phyloP scores from a whole-genome alignment of 202 grass and related monocot genomes.

The Musa balbisiana region DNA sequence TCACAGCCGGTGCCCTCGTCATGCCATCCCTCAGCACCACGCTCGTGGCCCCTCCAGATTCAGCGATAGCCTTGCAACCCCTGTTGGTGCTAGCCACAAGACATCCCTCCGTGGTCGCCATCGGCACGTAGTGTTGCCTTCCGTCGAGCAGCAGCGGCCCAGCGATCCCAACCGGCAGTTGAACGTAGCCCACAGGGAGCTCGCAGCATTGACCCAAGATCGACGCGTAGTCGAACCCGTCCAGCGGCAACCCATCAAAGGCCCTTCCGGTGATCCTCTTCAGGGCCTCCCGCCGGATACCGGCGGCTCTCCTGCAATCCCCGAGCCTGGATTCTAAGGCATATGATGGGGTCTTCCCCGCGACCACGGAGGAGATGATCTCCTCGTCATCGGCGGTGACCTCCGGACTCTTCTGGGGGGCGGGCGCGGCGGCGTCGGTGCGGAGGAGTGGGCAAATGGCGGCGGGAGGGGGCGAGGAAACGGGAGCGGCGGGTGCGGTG shows the following conservation, averaged over 20 bases:
- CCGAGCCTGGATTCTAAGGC: conserved; percentile 61
- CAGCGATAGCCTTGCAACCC: conserved; percentile 87
- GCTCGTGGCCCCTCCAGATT: conserved; percentile 67
- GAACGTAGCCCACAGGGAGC: conserved; percentile 75
- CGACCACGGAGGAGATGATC: conserved; percentile 52
- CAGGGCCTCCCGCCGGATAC: conserved; percentile 60
- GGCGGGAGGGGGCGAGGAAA: conserved; percentile 7
- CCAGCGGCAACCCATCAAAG: conserved; percentile 64
- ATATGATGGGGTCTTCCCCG: conserved; percentile 65
- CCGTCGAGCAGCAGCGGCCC: conserved; percentile 79
- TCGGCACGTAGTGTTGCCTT: conserved; percentile 62
- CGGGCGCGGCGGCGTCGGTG: conserved; percentile 12
- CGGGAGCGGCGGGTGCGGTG: background rate
- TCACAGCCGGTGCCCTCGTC: conserved; percentile 58
- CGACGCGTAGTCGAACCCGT: conserved; percentile 76
- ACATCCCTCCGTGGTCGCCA: conserved; percentile 95
- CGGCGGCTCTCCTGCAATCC: conserved; percentile 77
- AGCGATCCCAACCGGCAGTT: conserved; percentile 67
- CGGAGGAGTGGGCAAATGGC: conserved; percentile 36
- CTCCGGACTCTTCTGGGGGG: conserved; percentile 45
- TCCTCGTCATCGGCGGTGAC: conserved; percentile 49
- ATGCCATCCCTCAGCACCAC: conserved; percentile 77
- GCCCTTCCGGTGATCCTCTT: conserved; percentile 47
- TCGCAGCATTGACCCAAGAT: conserved; percentile 87
- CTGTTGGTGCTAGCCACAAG: conserved; percentile 88